Evolutionary conservation across 1,284 basidiomycete genomes (phyloP), one percentile per base, ranked within the genome.

Genomic region (Puccinia horiana): DNA sequence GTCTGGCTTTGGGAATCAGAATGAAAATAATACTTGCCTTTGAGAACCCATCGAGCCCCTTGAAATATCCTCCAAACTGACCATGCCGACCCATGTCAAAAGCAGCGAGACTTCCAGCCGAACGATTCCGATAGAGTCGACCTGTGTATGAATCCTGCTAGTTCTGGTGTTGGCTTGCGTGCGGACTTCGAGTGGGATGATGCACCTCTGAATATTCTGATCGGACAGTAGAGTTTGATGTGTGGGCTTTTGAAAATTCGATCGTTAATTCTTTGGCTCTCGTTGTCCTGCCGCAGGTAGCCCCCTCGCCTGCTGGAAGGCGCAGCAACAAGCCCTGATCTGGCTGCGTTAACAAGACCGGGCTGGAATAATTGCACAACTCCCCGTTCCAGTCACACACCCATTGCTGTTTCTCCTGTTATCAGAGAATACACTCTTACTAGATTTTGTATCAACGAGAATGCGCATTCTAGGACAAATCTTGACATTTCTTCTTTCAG

Each of bases 11-110:
- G 52, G 18, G 23, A 18, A 1, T 72, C 9, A 8, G 35, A 40
- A 74, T 32, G 26, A 75, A 12, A 9, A 16, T 67, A 32, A 40
- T n/a, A 70, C 89, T 85, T 86, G 95, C 96, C 92, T 98, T 98
- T 84, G 95, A 96, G 89, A 99, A 99, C 87, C 96, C 96, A 90
- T 99, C 96, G 83, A 98, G 90, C 87, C 87, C 87, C 75, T 85
- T 86, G 79, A 87, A 82, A 32, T 85, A 84, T 37, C 85, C 85
- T 23, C 79, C 79, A 65, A 73, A 54, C 40, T 73, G 72, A 32
- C 79, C 79, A 44, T 73, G 26, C 47, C 79, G 54, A 35, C 70
- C 79, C 79, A 81, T 81, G 12, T 75, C 58, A 44, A 54, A 29
- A 32, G 69, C 35, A 42, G 20, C 35, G 35, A 18, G 11, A 35